Conservation (phyloP, 2,329 filamentous ascomycete genomes). For the Verticillium dahliae region DNA sequence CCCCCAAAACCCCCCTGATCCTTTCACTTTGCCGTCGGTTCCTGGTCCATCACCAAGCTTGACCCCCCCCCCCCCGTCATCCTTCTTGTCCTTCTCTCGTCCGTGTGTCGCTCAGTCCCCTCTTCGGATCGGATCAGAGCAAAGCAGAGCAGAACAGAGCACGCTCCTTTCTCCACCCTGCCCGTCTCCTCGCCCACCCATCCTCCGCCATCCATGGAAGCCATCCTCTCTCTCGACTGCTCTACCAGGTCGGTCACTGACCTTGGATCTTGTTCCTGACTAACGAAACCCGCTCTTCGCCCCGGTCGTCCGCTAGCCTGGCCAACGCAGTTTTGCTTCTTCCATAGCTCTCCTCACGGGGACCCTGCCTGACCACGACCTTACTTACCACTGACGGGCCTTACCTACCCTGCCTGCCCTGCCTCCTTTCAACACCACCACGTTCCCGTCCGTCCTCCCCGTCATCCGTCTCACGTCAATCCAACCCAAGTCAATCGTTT, state of each 20-base stretch:
- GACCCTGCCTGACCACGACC: no score
- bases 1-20: neutral
- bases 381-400: neutral
- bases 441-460: neutral
- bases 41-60: constrained; percentile 1
- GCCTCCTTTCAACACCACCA: constrained; percentile 2
- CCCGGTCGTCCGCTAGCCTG: neutral
- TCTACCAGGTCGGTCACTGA: constrained; percentile 4
- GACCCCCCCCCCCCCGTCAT: neutral
- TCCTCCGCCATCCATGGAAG: neutral
- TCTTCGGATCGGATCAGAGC: neutral
- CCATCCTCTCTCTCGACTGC: neutral
- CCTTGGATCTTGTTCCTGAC: constrained; percentile 3
- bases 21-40: neutral
- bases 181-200: neutral
- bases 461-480: neutral
- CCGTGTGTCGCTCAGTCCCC: neutral
- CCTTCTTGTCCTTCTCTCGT: neutral
- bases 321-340: neutral
- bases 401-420: constrained; percentile 4
- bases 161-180: neutral
- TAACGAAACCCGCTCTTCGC: constrained; percentile 1
- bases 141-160: neutral
- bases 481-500: neutral
- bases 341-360: neutral